phyloP scores from a whole-genome alignment of 257 asterid genomes.

The Galeopsis tetrahit region DNA sequence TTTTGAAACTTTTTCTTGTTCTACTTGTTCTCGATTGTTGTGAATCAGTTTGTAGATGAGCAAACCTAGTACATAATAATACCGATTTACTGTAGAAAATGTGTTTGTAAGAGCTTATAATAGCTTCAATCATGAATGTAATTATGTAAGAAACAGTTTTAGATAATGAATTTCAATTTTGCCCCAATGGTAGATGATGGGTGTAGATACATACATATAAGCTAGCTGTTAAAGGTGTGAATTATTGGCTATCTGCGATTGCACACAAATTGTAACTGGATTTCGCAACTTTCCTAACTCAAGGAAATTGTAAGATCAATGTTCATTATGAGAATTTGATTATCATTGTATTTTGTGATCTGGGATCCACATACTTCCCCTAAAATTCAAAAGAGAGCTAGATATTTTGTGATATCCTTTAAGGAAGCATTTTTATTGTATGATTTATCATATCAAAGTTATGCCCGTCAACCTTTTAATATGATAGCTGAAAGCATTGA shows the following conservation, averaged over 20 bases:
- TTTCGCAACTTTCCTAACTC: neutral
- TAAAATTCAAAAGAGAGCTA: neutral
- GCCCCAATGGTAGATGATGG: neutral
- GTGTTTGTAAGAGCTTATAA: neutral
- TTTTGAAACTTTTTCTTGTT: neutral
- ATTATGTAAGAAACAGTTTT: neutral
- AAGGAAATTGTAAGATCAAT: constrained; percentile 1
- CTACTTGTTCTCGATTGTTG: constrained; percentile 13
- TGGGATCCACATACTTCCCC: neutral
- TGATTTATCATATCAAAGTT: constrained; percentile 2
- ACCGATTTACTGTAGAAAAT: constrained; percentile 5
- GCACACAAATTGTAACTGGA: neutral
- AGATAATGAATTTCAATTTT: neutral
- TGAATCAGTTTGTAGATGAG: constrained; percentile 25
- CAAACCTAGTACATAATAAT: neutral
- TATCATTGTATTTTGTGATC: constrained; percentile 10
- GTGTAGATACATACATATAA: neutral
- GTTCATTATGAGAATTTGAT: constrained; percentile 13
- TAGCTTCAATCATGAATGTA: constrained; percentile 1
- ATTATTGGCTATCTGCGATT: neutral
- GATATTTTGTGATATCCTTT: neutral
- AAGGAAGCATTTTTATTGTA: too few species aligned
- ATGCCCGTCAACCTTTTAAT: constrained; percentile 4
- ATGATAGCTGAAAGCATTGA: constrained; percentile 18
- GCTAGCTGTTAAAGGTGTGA: neutral